Base-by-base conservation (phyloP, 108 stramenopile species). In the Discostella stelligeroides region DNA sequence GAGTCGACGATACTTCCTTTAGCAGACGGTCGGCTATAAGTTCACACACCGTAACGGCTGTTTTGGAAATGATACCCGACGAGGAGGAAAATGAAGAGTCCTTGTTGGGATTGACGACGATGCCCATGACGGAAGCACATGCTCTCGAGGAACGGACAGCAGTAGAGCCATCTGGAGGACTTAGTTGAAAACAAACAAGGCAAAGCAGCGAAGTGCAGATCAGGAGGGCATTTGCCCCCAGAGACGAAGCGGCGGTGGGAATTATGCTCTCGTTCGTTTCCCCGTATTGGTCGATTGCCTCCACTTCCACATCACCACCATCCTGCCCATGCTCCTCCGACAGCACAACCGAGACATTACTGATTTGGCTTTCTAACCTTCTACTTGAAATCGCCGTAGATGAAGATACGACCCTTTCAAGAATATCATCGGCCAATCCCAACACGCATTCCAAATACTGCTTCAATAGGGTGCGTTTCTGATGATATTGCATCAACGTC, bases 381-480 rank as follows among this genome's bases (percentile, higher is more conserved):
- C 15, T 29, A 0, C 25, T 0, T 10, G 53, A 9, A 25, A 28
- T 10, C n/a, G 57, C 28, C 1, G 30, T 15, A n/a, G 21, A 21
- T 18, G 41, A 41, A 20, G 45, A 46, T 17, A 30, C 7, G 20
- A 29, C 68, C 56, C 53, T 43, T 24, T 28, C 27, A 41, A 78
- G 64, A 50, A 82, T 79, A 66, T 86, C 88, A 38, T 92, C 91
- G 0, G 79, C 77, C 53, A 95, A 66, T 39, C 90, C 88, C 60
- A 95, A 63, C 18, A 92, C 76, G 27, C 84, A 77, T 66, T 95
- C 91, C 49, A 95, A 59, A 64, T 92, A 95, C 64, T 90, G 89
- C 49, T 76, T 63, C 47, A 95, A 62, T 50, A 95, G 68, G 11
- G 38, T 28, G 7, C 82, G 70, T 51, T 69, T 80, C 15, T 50